Percentiles rank a stretch among this genome's conserved stretches.
Conservation (phyloP, 495 filamentous ascomycete genomes). For the Talaromyces stipitatus region DNA sequence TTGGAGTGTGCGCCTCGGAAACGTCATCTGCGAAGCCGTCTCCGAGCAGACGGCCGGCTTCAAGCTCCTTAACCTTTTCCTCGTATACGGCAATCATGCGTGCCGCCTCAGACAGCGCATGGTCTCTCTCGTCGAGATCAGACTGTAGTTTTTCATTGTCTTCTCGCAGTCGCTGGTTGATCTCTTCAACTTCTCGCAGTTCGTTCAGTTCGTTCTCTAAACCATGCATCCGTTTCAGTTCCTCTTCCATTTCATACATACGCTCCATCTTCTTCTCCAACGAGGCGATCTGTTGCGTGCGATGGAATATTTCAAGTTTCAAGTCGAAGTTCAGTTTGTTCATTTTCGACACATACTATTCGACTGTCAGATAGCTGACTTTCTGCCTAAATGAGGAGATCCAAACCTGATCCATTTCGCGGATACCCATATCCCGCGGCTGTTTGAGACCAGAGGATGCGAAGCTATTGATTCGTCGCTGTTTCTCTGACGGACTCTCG, state of each 20-base stretch:
- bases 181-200: constrained; percentile 48
- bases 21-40: constrained; percentile 19
- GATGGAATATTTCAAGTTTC: constrained; percentile 76
- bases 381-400: background rate
- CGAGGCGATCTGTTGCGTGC: constrained; percentile 52
- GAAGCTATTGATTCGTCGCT: constrained; percentile 21
- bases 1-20: constrained; percentile 15
- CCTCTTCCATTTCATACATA: constrained; percentile 57
- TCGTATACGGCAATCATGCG: constrained; percentile 71
- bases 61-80: constrained; percentile 52
- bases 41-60: constrained; percentile 13
- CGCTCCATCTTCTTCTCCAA: constrained; percentile 63
- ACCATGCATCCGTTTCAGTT: constrained; percentile 57
- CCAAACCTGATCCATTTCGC: constrained; percentile 43
- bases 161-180: constrained; percentile 33
- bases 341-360: constrained; percentile 50
- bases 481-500: constrained; percentile 29
- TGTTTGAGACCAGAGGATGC: constrained; percentile 18
- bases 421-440: constrained; percentile 42
- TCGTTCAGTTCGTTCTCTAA: constrained; percentile 57
- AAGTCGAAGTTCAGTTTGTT: constrained; percentile 88
- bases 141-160: constrained; percentile 60
- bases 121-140: constrained; percentile 69
- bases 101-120: constrained; percentile 75
- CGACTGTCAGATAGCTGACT: background rate